Conservation (phyloP, 2,329 filamentous ascomycete species). For the Claviceps monticola region DNA sequence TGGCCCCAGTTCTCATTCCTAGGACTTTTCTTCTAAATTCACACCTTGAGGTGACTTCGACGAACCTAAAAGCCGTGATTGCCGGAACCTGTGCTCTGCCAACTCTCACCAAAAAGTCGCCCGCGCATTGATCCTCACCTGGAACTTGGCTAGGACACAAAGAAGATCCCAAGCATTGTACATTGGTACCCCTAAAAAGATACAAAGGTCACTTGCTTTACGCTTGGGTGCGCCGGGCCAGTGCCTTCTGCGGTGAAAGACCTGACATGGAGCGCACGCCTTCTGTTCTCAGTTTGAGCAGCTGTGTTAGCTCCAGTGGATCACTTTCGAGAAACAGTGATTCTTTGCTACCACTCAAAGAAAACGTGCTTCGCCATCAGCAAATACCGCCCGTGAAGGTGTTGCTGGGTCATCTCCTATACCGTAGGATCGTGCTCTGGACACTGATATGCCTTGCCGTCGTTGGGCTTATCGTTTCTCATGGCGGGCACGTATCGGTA, state of each 20-base stretch:
- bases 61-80: too few relatives aligned
- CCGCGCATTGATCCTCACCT: too few relatives aligned
- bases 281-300: slow-evolving; percentile 21
- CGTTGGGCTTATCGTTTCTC: slow-evolving; percentile 28
- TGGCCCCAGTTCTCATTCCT: too few relatives aligned
- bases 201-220: background rate
- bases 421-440: slow-evolving; percentile 39
- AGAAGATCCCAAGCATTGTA: background rate
- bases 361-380: slow-evolving; percentile 20
- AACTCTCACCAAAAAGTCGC: too few relatives aligned
- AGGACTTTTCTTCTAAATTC: too few relatives aligned
- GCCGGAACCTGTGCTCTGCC: too few relatives aligned
- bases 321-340: slow-evolving; percentile 19
- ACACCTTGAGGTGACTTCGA: too few relatives aligned
- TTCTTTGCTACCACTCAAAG: slow-evolving; percentile 20
- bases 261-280: slow-evolving; percentile 14
- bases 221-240: background rate
- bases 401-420: slow-evolving; percentile 37
- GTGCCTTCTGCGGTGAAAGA: background rate
- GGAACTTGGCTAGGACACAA: background rate
- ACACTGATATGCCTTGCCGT: slow-evolving; percentile 27
- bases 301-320: slow-evolving; percentile 20
- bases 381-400: slow-evolving; percentile 28
- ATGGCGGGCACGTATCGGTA: slow-evolving; percentile 12
- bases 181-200: background rate